Evolutionary conservation across 345 rosid genomes (phyloP).

Genomic region (Gossypium turneri): DNA sequence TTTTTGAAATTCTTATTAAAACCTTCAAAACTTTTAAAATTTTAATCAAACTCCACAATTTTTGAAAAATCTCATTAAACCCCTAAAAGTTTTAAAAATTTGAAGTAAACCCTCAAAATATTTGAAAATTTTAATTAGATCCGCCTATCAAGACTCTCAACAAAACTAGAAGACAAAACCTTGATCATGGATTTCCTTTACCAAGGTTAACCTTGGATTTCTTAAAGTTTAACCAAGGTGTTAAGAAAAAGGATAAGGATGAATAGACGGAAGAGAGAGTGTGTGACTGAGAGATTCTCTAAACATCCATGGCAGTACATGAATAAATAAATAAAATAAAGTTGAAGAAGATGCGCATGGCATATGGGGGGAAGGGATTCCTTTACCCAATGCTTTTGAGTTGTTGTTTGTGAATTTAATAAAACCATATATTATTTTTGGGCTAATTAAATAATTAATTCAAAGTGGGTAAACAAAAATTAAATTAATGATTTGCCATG

Average conservation of each 20-base stretch:
- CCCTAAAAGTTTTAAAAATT: too few relatives aligned
- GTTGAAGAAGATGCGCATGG: constrained; percentile 40
- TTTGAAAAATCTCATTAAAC: too few relatives aligned
- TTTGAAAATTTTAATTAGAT: too few relatives aligned
- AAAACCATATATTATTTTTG: neutral
- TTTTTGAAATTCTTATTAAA: too few relatives aligned
- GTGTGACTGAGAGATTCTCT: constrained; percentile 24
- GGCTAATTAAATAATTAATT: neutral
- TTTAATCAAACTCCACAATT: too few relatives aligned
- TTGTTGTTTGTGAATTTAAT: constrained; percentile 32
- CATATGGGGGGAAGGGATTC: constrained; percentile 26
- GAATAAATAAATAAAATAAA: constrained; percentile 1
- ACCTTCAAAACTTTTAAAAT: too few relatives aligned
- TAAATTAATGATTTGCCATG: constrained; percentile 41
- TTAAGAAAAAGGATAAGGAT: constrained; percentile 51
- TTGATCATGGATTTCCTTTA: neutral
- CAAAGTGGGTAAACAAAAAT: neutral
- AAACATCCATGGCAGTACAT: constrained; percentile 20
- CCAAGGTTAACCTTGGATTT: constrained; percentile 29
- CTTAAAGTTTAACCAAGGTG: constrained; percentile 13
- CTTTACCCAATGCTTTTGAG: constrained; percentile 33
- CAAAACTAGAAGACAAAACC: too few relatives aligned
- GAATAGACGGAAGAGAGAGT: constrained; percentile 12
- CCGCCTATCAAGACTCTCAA: too few relatives aligned
- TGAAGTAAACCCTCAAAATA: too few relatives aligned